Evolutionary conservation across 768 basidiomycete species (phyloP), one percentile per base, ranked within the genome.

Genomic region (Leucosporidium yakuticum): DNA sequence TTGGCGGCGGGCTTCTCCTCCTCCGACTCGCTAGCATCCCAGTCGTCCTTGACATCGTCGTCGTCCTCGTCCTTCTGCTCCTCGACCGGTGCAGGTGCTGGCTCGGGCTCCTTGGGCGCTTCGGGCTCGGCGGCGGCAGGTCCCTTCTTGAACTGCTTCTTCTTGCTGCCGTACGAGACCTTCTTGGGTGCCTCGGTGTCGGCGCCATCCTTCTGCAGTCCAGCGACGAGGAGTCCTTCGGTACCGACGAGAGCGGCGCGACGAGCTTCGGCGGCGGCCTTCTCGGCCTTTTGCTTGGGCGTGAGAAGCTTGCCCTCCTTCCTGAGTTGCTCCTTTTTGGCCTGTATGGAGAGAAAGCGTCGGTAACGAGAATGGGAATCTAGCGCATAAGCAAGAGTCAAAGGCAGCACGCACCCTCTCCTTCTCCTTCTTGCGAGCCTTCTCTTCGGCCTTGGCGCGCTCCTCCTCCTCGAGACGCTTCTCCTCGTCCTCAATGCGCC

Each of bases 251-350:
- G 84, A 3, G 95, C 94, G 77, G 95, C 86, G 77, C 87, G 89
- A 64, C 93, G 87, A 36, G 91, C 85, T 78, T 97, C 94, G 4
- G 91, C 93, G 72, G 87, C 88, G 27, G 89, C 89, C 74, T 84
- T 87, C 78, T 97, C 94, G 76, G 91, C 89, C 79, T 92, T 95
- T 78, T 98, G 94, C 80, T 94, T 96, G 79, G 95, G 93, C n/a
- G 95, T 98, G 60, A 98, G 83, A 31, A 95, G 81, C 56, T 89
- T 85, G 29, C 96, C 96, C 80, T 98, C 94, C 78, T 93, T 95
- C 83, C 89, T 91, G 20, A 89, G 87, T 61, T 88, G 77, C 74
- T 96, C 94, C 61, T 86, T 86, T 79, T 95, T 96, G 55, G 85
- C 88, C 92, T 94, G 76, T n/a, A 9, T 44, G 14, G 6, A 44